Conservation (phyloP, 768 basidiomycete genomes). For the Tylopilus subfusipes region DNA sequence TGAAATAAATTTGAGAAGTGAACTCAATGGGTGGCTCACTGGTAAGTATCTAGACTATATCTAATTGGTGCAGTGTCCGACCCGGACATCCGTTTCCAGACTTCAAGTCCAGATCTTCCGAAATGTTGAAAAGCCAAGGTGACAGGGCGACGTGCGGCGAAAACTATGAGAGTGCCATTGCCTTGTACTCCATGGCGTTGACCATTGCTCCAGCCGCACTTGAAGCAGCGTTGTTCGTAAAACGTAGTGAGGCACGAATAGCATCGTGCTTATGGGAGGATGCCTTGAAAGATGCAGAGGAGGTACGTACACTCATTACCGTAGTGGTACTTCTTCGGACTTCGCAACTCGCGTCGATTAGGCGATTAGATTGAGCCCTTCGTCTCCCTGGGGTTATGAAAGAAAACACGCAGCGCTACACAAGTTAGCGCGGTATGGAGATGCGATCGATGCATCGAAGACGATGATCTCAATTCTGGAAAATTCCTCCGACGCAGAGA, state of each 20-base stretch:
- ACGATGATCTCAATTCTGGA: constrained; percentile 12
- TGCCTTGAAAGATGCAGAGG: constrained; percentile 15
- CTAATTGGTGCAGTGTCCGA: background rate
- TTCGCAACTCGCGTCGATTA: background rate
- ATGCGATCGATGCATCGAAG: constrained; percentile 7
- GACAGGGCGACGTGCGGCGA: constrained; percentile 5
- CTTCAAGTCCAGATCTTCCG: constrained; percentile 6
- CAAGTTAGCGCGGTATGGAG: constrained; percentile 6
- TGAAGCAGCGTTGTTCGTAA: constrained; percentile 4
- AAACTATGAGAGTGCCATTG: constrained; percentile 4
- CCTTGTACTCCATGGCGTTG: constrained; percentile 13
- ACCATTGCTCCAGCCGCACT: background rate
- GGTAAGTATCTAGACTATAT: constrained; percentile 1
- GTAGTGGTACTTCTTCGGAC: background rate
- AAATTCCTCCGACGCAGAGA: constrained; percentile 4
- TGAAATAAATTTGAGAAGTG: constrained; percentile 7
- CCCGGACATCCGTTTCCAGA: background rate
- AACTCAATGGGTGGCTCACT: constrained; percentile 5
- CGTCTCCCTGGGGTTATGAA: constrained; percentile 16
- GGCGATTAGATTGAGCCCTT: constrained; percentile 10
- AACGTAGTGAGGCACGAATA: constrained; percentile 11
- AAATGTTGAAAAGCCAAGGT: constrained; percentile 4
- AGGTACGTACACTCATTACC: constrained; percentile 3
- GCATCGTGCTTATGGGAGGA: constrained; percentile 5
- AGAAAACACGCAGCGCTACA: constrained; percentile 13